Base-by-base conservation (phyloP, 2,329 filamentous ascomycete species). In the Verticillium tricorpus region DNA sequence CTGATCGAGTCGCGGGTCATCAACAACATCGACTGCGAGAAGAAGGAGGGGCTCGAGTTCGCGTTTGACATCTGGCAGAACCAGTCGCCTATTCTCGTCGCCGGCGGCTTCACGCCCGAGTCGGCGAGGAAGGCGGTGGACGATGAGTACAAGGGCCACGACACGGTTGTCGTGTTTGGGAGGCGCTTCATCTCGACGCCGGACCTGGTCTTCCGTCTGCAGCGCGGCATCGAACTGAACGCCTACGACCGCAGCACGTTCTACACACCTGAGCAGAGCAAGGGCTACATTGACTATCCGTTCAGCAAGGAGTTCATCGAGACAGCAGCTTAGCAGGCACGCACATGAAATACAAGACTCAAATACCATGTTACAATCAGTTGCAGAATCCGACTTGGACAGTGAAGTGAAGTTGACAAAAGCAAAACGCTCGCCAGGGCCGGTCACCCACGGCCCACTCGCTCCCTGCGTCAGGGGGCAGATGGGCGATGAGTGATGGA, bases 1-100 rank as follows among this genome's bases (percentile, higher is more conserved):
- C 62, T 89, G 0, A 74, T 90, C 8, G 86, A 90, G 68, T 79
- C 84, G 0, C 79, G 85, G n/a, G 45, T 52, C 45, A 14, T 19
- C 45, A 52, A 22, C 19, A 15, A 52, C 56, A 67, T 69, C 1
- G 79, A 83, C 45, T 45, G 71, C 3, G 78, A 82, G 1, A 71
- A 62, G 0, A 57, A 31, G 2, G 74, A 76, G 15, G 64, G 57
- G 2, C 65, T 77, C 0, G 71, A 74, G 2, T 79, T 77, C 55
- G 71, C 70, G 0, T 69, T 73, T 15, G 57, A 74, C 0, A 62
- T 75, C 1, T 79, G 75, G 75, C 62, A 71, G 0, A 68, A 70
- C 0, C 25, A 28, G 28, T 63, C 56, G 22, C 69, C 72, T 0
- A 39, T 78, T 0, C 66, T 78, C 0, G 60, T 77, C 17, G 75